Evolutionary conservation across 2,329 filamentous ascomycete species (phyloP).

Genomic region (Leptographium procerum): DNA sequence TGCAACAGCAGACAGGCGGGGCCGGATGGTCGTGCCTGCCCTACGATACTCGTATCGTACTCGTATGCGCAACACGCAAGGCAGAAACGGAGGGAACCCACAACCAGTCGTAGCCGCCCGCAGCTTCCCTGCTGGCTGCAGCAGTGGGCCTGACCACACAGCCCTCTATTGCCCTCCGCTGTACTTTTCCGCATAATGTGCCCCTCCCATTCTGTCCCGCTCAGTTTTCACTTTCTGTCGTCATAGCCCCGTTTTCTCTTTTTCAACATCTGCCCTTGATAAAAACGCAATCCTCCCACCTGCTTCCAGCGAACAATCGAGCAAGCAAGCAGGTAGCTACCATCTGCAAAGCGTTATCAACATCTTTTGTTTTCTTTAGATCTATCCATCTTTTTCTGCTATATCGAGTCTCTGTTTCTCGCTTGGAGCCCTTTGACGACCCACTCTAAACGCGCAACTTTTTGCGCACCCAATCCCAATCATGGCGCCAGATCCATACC

Average conservation of each 20-base stretch:
- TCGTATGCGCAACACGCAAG: neutral
- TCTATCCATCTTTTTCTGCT: neutral
- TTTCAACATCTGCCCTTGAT: neutral
- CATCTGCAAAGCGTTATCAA: neutral
- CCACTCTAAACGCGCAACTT: neutral
- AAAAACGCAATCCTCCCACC: neutral
- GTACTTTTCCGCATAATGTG: neutral
- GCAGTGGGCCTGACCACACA: too few relatives aligned
- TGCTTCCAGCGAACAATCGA: neutral
- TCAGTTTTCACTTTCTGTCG: neutral
- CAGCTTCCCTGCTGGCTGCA: neutral
- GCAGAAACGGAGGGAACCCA: neutral
- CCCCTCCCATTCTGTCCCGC: neutral
- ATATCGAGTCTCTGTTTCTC: too few relatives aligned
- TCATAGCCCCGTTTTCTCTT: neutral
- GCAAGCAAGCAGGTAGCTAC: neutral
- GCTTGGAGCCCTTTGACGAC: neutral
- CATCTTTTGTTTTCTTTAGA: neutral
- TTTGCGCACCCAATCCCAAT: neutral
- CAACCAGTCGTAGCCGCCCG: neutral
- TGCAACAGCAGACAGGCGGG: too few relatives aligned
- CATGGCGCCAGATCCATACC: constrained; percentile 11
- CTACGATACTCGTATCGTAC: too few relatives aligned
- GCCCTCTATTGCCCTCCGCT: neutral
- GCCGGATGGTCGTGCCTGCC: too few relatives aligned